phyloP scores from a whole-genome alignment of 805 yeast genomes.

The Ogataea polymorpha region DNA sequence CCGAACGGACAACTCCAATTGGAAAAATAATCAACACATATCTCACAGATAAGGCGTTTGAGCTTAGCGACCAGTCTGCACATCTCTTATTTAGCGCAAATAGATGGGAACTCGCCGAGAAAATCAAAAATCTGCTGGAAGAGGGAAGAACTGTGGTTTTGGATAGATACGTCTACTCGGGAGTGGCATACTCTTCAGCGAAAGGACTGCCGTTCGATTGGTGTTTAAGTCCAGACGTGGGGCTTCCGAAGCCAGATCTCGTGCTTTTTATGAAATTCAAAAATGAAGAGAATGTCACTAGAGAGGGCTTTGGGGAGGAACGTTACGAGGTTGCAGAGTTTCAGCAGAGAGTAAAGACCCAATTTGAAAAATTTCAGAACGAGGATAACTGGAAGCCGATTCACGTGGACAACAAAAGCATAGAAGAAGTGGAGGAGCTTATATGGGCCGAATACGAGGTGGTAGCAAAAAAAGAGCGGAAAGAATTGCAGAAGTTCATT shows the following conservation, averaged over 20 bases:
- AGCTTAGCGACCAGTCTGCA: conserved; percentile 71
- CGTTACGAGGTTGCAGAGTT: conserved; percentile 76
- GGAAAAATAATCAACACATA: conserved; percentile 78
- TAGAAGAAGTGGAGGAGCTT: conserved; percentile 50
- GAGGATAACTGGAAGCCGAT: conserved; percentile 42
- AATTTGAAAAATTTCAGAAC: conserved; percentile 46
- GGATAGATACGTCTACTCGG: conserved; percentile 90
- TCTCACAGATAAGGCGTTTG: conserved; percentile 47
- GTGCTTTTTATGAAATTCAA: conserved; percentile 71
- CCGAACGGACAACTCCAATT: conserved; percentile 79
- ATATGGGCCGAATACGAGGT: conserved; percentile 39
- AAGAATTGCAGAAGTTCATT: conserved; percentile 5
- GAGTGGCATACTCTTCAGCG: conserved; percentile 88
- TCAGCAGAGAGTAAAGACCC: conserved; percentile 64
- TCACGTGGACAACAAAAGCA: conserved; percentile 56
- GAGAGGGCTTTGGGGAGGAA: conserved; percentile 93
- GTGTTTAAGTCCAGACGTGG: conserved; percentile 80
- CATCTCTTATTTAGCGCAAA: conserved; percentile 91
- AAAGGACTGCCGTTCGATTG: conserved; percentile 71
- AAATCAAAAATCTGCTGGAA: conserved; percentile 43
- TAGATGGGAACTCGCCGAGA: conserved; percentile 76
- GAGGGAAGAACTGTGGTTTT: conserved; percentile 61
- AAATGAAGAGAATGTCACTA: conserved; percentile 41
- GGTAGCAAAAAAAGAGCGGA: conserved; percentile 14
- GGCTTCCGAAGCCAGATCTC: conserved; percentile 83